phyloP scores from a whole-genome alignment of 768 basidiomycete genomes.

The Tremella mesenterica region DNA sequence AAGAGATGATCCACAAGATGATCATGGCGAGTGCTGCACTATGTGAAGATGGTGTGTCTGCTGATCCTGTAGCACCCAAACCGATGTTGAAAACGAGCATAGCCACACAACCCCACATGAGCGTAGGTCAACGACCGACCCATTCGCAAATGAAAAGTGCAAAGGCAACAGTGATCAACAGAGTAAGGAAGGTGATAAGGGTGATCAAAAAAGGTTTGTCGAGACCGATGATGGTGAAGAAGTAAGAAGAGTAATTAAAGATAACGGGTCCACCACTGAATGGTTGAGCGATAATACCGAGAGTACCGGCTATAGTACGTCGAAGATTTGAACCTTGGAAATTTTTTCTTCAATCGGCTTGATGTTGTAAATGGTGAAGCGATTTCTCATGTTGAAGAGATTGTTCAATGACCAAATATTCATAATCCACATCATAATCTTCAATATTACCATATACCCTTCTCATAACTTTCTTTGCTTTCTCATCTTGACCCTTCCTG shows the following conservation, averaged over 20 bases:
- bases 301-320: constrained; percentile 12
- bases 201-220: constrained; percentile 14
- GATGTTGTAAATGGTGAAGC: neutral
- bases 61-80: constrained; percentile 12
- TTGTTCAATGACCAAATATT: constrained; percentile 18
- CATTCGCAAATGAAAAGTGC: constrained; percentile 13
- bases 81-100: constrained; percentile 18
- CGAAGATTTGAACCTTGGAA: constrained; percentile 17
- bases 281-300: constrained; percentile 15
- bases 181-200: constrained; percentile 14
- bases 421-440: constrained; percentile 19
- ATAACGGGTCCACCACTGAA: constrained; percentile 17
- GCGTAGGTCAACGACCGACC: constrained; percentile 16
- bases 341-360: constrained; percentile 9
- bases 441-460: constrained; percentile 12
- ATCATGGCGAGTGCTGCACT: constrained; percentile 15
- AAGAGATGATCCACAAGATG: constrained; percentile 18
- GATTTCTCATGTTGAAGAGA: constrained; percentile 14
- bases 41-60: neutral
- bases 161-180: constrained; percentile 5
- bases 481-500: constrained; percentile 7
- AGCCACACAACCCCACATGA: constrained; percentile 14
- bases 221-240: constrained; percentile 15
- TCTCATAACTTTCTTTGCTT: constrained; percentile 13
- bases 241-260: constrained; percentile 23